Evolutionary conservation across 352 stramenopile species (phyloP), one percentile per base, ranked within the genome.

Genomic region (Globisporangium acanthophoron): DNA sequence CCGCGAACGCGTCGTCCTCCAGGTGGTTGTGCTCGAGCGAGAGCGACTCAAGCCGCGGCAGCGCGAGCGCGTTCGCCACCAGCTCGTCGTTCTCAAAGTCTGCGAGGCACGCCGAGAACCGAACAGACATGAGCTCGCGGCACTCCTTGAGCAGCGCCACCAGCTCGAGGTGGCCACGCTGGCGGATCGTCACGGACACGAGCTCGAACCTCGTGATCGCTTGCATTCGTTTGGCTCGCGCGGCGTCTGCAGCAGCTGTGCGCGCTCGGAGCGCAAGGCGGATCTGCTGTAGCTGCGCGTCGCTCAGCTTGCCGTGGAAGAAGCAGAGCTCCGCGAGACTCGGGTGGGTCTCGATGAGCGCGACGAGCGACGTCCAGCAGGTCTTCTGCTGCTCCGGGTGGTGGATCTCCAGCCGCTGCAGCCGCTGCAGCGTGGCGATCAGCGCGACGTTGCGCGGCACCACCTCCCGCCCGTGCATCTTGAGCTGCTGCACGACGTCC

Each of bases 21-120:
- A 94, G 64, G 31, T 92, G 80, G 43, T 90, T 92, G 58, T 94
- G 81, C 54, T 91, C 81, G 33, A 94, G 56, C 9, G 79, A 89
- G 11, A 94, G 65, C 0, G 58, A 59, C 39, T 76, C 51, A 1
- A 92, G 64, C 4, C 57, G 66, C 7, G 69, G 62, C 27, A 64
- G 63, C 27, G 51, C 52, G 35, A 89, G 63, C 35, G 74, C 53
- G 40, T 56, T 65, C 35, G 80, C 67, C 9, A 91, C 48, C 2
- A 90, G 72, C 33, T 61, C 21, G 16, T 68, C 74, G 16, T 79
- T 84, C 44, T 87, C 71, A 16, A 90, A 83, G 57, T 87, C 71
- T 7, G 75, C 53, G 44, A 90, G 71, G 18, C 69, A 80, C 50
- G 74, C 88, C 15, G 77, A 86, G 15, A 93, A 58, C 33, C 83